Base-by-base conservation (phyloP, 2,329 filamentous ascomycete genomes). In the Arachnopeziza araneosa region DNA sequence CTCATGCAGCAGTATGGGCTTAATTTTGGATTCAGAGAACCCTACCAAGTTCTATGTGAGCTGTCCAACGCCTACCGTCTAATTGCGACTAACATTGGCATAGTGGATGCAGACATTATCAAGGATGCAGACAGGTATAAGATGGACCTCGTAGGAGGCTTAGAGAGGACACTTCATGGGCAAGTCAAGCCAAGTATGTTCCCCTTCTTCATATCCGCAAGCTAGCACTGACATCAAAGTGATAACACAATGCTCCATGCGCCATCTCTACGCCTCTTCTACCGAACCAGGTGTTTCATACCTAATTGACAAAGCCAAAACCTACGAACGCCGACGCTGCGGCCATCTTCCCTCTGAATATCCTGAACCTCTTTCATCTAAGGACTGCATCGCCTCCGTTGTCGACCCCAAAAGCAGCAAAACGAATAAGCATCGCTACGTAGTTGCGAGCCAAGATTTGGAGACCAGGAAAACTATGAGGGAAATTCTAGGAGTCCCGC, bases 1-100 rank as follows among this genome's bases (percentile, higher is more conserved):
- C 86, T 97, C 71, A 96, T 99, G 87, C 88, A 91, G 76, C 88
- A 93, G 72, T 96, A 93, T 82, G 86, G 87, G 72, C 83, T 93
- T 74, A 87, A 86, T 62, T 97, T 96, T 73, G 88, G 89, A 62
- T 97, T 97, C 75, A 90, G 93, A 68, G 90, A 95, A 76, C 92
- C 95, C 12, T 98, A 97, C 77, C 95, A 98, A 77, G 88, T 96
- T 56, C 79, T 96, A 51, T 80, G 85, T 88, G 77, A 60, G 78
- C 32, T 57, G 32, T 54, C 24, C 60, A 44, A 44, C 12, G 36
- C 17, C 36, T 14, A 44, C 21, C 63, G 63, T 60, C 55, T 36
- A 60, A 54, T 50, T 21, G 10, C 19, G 19, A 48, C 23, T 24
- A 24, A 54, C 36, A 53, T 56, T 63, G 53, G 60, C 58, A 60